These are phyloP conservation scores for Blastobotrys aristatus DNA, from an alignment of 1,139 yeast species.

Conservation along the genomic window DNA sequence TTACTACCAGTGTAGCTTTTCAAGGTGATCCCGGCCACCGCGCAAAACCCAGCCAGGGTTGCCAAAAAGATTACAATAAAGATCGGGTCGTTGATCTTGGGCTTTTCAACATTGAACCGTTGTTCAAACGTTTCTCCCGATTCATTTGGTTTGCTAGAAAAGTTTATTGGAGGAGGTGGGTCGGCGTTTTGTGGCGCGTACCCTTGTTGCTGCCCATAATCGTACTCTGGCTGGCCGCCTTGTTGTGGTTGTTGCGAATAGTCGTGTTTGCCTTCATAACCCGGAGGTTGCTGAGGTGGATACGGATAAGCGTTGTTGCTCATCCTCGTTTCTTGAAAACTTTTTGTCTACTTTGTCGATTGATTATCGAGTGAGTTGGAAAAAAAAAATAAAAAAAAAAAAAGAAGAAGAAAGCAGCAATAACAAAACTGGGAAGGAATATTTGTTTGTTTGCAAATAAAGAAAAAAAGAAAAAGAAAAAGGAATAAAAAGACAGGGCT, in stretches of 20 bases:
- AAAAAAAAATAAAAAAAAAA: too few species aligned
- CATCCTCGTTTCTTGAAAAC: background rate
- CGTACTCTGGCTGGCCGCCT: slow-evolving; percentile 7
- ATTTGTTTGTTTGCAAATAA: too few species aligned
- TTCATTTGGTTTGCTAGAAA: slow-evolving; percentile 26
- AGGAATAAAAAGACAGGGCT: background rate
- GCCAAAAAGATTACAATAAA: slow-evolving; percentile 54
- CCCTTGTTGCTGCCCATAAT: slow-evolving; percentile 16
- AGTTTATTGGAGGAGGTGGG: slow-evolving; percentile 23
- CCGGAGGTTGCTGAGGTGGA: slow-evolving; percentile 10
- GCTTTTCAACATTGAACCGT: slow-evolving; percentile 61
- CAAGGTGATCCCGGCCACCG: slow-evolving; percentile 63
- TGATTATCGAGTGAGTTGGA: too few species aligned
- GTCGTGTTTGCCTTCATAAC: slow-evolving; percentile 5
- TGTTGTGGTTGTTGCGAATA: slow-evolving; percentile 10
- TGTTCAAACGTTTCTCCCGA: slow-evolving; percentile 53
- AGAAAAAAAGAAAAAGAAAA: too few species aligned
- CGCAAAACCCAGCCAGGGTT: slow-evolving; percentile 64
- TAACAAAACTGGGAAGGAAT: background rate
- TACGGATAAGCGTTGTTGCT: slow-evolving; percentile 1
- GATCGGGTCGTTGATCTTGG: slow-evolving; percentile 56
- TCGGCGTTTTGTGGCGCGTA: slow-evolving; percentile 16
- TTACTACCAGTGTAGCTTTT: slow-evolving; percentile 55
- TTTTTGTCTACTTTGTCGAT: too few species aligned
- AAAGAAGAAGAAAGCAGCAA: background rate